Base-by-base conservation (phyloP, 2,329 filamentous ascomycete genomes). In the Lasiodiplodia citricola region DNA sequence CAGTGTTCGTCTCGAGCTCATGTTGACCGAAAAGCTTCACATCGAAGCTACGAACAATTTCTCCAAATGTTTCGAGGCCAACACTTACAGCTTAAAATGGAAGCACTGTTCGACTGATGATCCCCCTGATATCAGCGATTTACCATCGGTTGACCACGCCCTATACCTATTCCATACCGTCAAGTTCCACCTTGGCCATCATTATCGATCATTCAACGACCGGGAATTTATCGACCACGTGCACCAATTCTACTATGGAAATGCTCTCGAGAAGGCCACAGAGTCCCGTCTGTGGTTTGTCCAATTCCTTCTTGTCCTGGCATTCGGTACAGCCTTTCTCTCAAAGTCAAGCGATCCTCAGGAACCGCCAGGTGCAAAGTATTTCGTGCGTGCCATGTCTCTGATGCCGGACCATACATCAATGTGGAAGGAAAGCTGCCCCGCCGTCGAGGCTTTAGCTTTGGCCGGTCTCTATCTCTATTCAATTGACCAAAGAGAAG, bases 11-110 rank as follows among this genome's bases (percentile, higher is more conserved):
- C 55, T 57, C 55, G 38, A 31, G 8, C 55, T 57, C 18, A 57
- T 57, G 55, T 37, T 57, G 55, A 57, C 55, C 16, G 55, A 57
- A 23, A 57, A 57, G 35, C 55, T 57, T 8, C 55, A 57, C 21
- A 18, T 38, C 35, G 31, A 57, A n/a, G 31, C n/a, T 6, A 18
- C 55, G 10, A 2, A 23, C 8, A 57, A 4, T 21, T n/a, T 10
- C 3, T 35, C 31, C 31, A 23, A 18, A 18, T 57, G 38, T 28
- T 38, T 35, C 2, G 55, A 57, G 31, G 31, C 18, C 16, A 11
- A 57, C 21, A 37, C 55, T 14, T 57, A 57, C 21, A 7, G 6
- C 3, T 28, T 57, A n/a, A 31, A 38, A 57, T 57, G 55, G 55
- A 57, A 21, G 7, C 31, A 16, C 13, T 23, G 31, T 8, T 11